Conservation (phyloP, 805 yeast genomes). For the Kazachstania kunashirensis region DNA sequence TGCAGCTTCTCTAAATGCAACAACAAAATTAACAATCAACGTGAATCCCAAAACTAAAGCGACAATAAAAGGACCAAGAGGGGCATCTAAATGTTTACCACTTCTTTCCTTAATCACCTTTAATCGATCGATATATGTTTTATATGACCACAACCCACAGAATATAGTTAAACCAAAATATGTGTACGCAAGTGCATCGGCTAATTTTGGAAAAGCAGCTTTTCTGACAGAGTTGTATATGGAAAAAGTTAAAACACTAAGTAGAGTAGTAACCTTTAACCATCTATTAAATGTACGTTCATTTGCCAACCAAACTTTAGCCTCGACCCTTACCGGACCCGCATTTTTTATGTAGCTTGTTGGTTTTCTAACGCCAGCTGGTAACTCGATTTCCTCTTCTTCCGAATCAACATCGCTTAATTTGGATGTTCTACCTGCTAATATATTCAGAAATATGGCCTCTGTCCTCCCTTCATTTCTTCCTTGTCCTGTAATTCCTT, state of each 20-base stretch:
- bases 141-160: conserved; percentile 84
- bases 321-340: conserved; percentile 89
- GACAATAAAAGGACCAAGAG: conserved; percentile 78
- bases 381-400: conserved; percentile 76
- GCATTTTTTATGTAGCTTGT: conserved; percentile 69
- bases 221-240: conserved; percentile 65
- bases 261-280: conserved; percentile 79
- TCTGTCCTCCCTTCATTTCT: conserved; percentile 8
- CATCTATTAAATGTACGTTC: conserved; percentile 95
- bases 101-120: conserved; percentile 69
- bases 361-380: conserved; percentile 85
- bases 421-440: conserved; percentile 35
- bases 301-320: conserved; percentile 97
- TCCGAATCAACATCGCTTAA: conserved; percentile 64
- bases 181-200: conserved; percentile 62
- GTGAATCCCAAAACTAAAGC: conserved; percentile 60
- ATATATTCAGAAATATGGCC: conserved; percentile 29
- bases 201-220: conserved; percentile 55
- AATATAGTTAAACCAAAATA: conserved; percentile 77
- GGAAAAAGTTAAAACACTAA: conserved; percentile 77
- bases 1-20: conserved; percentile 43
- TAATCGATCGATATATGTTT: conserved; percentile 61
- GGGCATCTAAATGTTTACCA: conserved; percentile 80
- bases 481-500: conserved; percentile 6
- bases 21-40: conserved; percentile 59